Evolutionary conservation across 2,329 filamentous ascomycete species (phyloP).

Genomic region (Coniochaeta sp.): DNA sequence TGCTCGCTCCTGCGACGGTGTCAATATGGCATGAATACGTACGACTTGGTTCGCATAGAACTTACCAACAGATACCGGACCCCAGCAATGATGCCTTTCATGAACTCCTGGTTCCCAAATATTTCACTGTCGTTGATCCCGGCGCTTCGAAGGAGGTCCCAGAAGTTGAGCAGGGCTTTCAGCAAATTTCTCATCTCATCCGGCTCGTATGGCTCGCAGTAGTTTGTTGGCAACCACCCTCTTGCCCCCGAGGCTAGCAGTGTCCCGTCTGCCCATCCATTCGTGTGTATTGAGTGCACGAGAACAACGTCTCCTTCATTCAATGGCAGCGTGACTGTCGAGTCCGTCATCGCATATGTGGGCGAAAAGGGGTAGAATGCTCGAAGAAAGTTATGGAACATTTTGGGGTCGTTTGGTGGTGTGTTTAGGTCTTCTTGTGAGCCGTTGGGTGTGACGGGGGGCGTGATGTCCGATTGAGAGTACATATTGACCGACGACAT

Average conservation of each 20-base stretch:
- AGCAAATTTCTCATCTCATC: slow-evolving; percentile 78
- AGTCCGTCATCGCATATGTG: slow-evolving; percentile 66
- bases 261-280: slow-evolving; percentile 97
- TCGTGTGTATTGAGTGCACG: slow-evolving; percentile 94
- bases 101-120: slow-evolving; percentile 87
- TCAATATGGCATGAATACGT: slow-evolving; percentile 9
- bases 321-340: slow-evolving; percentile 81
- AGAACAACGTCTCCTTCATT: slow-evolving; percentile 88
- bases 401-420: slow-evolving; percentile 35
- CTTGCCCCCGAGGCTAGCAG: slow-evolving; percentile 76
- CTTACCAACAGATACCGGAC: slow-evolving; percentile 83
- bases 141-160: slow-evolving; percentile 79
- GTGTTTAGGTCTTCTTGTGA: slow-evolving; percentile 52
- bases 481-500: slow-evolving; percentile 25
- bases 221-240: slow-evolving; percentile 97
- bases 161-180: slow-evolving; percentile 82
- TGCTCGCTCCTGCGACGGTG: slow-evolving; percentile 63
- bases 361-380: slow-evolving; percentile 92
- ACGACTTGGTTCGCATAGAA: slow-evolving; percentile 15
- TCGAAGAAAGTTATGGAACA: slow-evolving; percentile 91
- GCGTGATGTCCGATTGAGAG: slow-evolving; percentile 60
- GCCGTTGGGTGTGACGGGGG: slow-evolving; percentile 66
- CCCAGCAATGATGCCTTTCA: slow-evolving; percentile 88
- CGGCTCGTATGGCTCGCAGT: slow-evolving; percentile 91
- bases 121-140: slow-evolving; percentile 68